Evolutionary conservation across 1,139 yeast genomes (phyloP).

Genomic region (Torulaspora pretoriensis): DNA sequence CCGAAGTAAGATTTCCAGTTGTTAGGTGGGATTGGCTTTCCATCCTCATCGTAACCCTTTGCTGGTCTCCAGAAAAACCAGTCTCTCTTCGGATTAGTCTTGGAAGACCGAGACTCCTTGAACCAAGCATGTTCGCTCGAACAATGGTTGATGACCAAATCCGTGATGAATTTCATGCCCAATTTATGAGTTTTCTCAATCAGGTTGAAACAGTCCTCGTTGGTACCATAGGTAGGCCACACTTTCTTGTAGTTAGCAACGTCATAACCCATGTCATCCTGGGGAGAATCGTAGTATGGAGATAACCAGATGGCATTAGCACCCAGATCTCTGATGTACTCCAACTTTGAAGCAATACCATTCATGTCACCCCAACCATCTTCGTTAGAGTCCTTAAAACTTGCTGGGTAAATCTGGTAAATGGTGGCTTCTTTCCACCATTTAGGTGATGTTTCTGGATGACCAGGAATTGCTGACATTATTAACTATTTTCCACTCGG

Average conservation of each 20-base stretch:
- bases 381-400: constrained; percentile 53
- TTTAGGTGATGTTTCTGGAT: constrained; percentile 19
- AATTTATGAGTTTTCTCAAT: constrained; percentile 47
- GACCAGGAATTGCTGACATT: constrained; percentile 1
- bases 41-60: constrained; percentile 42
- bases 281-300: constrained; percentile 58
- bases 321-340: constrained; percentile 50
- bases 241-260: constrained; percentile 51
- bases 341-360: constrained; percentile 51
- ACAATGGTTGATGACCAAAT: constrained; percentile 57
- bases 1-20: constrained; percentile 53
- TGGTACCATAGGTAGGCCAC: constrained; percentile 50
- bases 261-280: constrained; percentile 62
- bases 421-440: constrained; percentile 60
- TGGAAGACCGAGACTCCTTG: constrained; percentile 50
- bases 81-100: constrained; percentile 52
- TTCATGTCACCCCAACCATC: constrained; percentile 57
- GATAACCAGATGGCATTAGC: constrained; percentile 54
- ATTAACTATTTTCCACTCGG: no score
- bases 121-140: constrained; percentile 57
- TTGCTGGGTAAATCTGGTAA: constrained; percentile 59
- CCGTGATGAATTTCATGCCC: constrained; percentile 51
- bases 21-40: constrained; percentile 51
- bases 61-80: constrained; percentile 60
- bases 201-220: constrained; percentile 49